These are phyloP conservation scores for Lactarius pseudohatsudake DNA, from an alignment of 768 basidiomycete species.

Conservation along the genomic window DNA sequence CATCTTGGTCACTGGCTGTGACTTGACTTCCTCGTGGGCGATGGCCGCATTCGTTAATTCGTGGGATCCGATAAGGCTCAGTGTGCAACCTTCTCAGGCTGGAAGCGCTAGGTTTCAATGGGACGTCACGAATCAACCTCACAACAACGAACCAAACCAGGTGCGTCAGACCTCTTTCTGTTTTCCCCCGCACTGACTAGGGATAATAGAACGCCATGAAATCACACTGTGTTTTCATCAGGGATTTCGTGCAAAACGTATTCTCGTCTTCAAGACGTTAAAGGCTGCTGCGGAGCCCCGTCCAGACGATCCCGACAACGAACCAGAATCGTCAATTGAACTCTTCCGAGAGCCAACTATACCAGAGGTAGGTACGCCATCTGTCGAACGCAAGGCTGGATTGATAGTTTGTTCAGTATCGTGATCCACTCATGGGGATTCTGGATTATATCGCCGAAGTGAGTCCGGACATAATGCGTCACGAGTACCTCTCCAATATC, in stretches of 20 bases:
- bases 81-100: neutral
- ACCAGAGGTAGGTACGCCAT: neutral
- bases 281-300: constrained; percentile 11
- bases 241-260: constrained; percentile 21
- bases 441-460: constrained; percentile 19
- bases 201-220: neutral
- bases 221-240: constrained; percentile 19
- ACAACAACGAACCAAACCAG: constrained; percentile 9
- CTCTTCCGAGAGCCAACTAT: neutral
- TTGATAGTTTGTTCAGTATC: neutral
- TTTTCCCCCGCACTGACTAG: neutral
- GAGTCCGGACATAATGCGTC: neutral
- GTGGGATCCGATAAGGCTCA: neutral
- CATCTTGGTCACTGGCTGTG: constrained; percentile 18
- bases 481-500: neutral
- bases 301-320: constrained; percentile 3
- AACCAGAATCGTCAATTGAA: neutral
- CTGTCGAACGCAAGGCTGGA: neutral
- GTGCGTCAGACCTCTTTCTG: neutral
- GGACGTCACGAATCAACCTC: constrained; percentile 11
- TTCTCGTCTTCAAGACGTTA: neutral
- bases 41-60: neutral
- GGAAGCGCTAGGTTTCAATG: constrained; percentile 15
- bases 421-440: constrained; percentile 14
- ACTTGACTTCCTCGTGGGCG: constrained; percentile 13